These are phyloP conservation scores for Fragaria iinumae DNA, from an alignment of 306 rosid genomes.

Conservation along the genomic window DNA sequence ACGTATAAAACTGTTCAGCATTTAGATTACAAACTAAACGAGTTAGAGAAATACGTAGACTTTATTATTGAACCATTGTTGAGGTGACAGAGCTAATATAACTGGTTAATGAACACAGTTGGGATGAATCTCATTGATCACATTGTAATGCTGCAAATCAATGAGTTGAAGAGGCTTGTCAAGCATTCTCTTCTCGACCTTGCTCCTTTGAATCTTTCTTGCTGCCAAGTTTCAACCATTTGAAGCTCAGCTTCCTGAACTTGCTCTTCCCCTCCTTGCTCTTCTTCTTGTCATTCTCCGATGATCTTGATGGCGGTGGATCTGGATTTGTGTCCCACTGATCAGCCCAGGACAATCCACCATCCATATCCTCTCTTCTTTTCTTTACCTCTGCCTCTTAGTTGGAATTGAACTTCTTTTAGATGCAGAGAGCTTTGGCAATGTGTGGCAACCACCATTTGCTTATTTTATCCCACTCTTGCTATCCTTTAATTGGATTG, in stretches of 20 bases:
- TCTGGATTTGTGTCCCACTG: conserved; percentile 66
- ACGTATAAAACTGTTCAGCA: background rate
- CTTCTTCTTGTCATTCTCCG: conserved; percentile 50
- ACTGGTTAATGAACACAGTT: background rate
- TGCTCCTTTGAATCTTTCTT: conserved; percentile 41
- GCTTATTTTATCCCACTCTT: conserved; percentile 21
- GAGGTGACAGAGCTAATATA: background rate
- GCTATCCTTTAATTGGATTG: conserved; percentile 12
- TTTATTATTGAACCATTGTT: background rate
- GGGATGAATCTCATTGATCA: background rate
- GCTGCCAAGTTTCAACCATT: conserved; percentile 61
- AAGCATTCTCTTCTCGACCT: background rate
- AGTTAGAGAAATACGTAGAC: background rate
- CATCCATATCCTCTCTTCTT: conserved; percentile 34
- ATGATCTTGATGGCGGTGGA: conserved; percentile 33
- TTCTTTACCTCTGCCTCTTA: background rate
- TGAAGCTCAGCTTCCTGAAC: conserved; percentile 45
- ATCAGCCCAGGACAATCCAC: conserved; percentile 64
- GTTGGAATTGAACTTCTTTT: background rate
- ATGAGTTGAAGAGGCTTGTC: conserved; percentile 9
- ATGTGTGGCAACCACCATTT: background rate
- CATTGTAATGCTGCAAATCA: conserved; percentile 2
- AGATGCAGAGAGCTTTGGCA: conserved; percentile 8
- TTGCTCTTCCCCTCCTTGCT: conserved; percentile 44
- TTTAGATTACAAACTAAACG: background rate